These are phyloP conservation scores for Kluyveromyces siamensis DNA, from an alignment of 805 yeast species.

Conservation along the genomic window DNA sequence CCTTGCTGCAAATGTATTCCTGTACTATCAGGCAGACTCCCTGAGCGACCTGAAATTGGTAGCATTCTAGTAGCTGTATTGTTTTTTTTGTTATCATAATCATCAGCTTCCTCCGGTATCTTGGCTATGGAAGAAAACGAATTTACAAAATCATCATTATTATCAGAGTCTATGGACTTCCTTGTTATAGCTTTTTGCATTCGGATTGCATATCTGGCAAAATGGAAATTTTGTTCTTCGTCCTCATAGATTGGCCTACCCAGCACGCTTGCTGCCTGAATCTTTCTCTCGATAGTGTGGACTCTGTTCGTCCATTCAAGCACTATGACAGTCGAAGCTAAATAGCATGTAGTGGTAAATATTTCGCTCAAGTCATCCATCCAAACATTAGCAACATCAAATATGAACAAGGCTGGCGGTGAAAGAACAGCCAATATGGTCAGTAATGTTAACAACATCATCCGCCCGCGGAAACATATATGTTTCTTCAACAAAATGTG, in stretches of 20 bases:
- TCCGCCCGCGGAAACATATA: slow-evolving; percentile 38
- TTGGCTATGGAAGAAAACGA: too few species aligned
- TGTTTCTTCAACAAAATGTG: slow-evolving; percentile 43
- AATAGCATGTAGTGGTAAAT: slow-evolving; percentile 63
- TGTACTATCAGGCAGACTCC: background rate
- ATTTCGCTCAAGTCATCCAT: slow-evolving; percentile 65
- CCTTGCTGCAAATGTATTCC: background rate
- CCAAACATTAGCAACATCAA: slow-evolving; percentile 71
- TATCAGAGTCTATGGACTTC: background rate
- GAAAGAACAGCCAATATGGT: slow-evolving; percentile 47
- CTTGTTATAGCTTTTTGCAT: slow-evolving; percentile 20
- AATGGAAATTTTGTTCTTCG: slow-evolving; percentile 32
- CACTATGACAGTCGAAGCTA: slow-evolving; percentile 61
- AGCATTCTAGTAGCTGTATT: too few species aligned
- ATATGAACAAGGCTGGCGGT: slow-evolving; percentile 62
- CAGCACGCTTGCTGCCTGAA: slow-evolving; percentile 61
- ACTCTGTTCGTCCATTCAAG: slow-evolving; percentile 83
- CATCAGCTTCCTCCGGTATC: too few species aligned
- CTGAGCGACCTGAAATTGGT: background rate
- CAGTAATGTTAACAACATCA: slow-evolving; percentile 47
- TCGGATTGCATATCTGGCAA: slow-evolving; percentile 22
- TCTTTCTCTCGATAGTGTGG: slow-evolving; percentile 43
- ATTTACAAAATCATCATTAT: background rate
- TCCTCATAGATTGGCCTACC: slow-evolving; percentile 73
- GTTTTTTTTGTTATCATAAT: too few species aligned